Evolutionary conservation across 495 filamentous ascomycete species (phyloP).

Genomic region (Pseudoneurospora amorphoporcata): DNA sequence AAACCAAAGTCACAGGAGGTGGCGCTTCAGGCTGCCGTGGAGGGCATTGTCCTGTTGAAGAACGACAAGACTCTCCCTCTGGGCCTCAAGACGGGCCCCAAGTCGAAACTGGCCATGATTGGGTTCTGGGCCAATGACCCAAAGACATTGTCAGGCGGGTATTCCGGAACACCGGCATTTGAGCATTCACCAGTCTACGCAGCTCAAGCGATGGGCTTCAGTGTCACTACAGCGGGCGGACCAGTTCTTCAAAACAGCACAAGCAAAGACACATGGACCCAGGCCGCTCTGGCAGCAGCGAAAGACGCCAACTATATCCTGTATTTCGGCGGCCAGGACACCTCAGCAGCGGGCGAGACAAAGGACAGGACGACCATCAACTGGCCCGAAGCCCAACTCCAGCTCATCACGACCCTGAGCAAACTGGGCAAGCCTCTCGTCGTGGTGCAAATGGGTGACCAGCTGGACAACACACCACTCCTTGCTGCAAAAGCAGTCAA

Average conservation of each 20-base stretch:
- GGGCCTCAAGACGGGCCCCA: slow-evolving; percentile 11
- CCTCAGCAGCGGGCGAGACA: slow-evolving; percentile 27
- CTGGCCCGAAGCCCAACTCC: slow-evolving; percentile 35
- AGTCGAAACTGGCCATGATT: slow-evolving; percentile 20
- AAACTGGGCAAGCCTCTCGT: slow-evolving; percentile 31
- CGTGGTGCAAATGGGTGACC: slow-evolving; percentile 40
- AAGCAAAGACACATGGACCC: slow-evolving; percentile 49
- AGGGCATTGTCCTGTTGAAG: slow-evolving; percentile 23
- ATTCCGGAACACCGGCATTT: slow-evolving; percentile 27
- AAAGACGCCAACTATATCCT: slow-evolving; percentile 30
- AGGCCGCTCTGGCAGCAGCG: slow-evolving; percentile 29
- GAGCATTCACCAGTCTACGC: slow-evolving; percentile 22
- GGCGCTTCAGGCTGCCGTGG: slow-evolving; percentile 20
- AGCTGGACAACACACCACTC: slow-evolving; percentile 45
- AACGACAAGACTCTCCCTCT: slow-evolving; percentile 23
- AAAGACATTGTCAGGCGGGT: slow-evolving; percentile 28
- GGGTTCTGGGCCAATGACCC: slow-evolving; percentile 27
- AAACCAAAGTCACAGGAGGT: slow-evolving; percentile 12
- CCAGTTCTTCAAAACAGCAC: slow-evolving; percentile 36
- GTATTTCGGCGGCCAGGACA: slow-evolving; percentile 37
- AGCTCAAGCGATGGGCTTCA: slow-evolving; percentile 21
- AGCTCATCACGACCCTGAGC: slow-evolving; percentile 27
- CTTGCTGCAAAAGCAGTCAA: slow-evolving; percentile 38
- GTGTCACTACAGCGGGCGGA: slow-evolving; percentile 14
- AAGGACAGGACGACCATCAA: slow-evolving; percentile 32